phyloP scores from a whole-genome alignment of 2,329 filamentous ascomycete species.

The Bipolaris sorokiniana region DNA sequence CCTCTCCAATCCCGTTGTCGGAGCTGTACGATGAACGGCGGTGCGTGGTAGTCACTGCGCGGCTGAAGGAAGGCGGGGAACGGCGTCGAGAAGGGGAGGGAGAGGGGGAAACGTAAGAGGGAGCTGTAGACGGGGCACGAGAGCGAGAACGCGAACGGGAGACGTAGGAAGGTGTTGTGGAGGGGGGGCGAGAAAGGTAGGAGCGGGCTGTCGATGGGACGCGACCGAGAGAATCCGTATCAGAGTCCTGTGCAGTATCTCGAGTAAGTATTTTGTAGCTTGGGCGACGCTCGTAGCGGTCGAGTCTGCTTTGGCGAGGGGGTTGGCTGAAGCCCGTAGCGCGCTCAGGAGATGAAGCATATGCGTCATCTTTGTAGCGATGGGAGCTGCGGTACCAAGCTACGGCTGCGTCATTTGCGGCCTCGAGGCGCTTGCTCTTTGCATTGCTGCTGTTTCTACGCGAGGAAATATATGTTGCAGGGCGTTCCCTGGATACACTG shows the following conservation, averaged over 20 bases:
- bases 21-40: background rate
- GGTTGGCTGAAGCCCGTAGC: background rate
- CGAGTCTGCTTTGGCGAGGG: background rate
- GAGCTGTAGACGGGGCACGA: background rate
- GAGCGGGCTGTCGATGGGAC: background rate
- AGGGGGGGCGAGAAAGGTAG: background rate
- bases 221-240: slow-evolving; percentile 10
- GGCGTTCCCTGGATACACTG: background rate
- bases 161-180: background rate
- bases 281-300: background rate
- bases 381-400: background rate
- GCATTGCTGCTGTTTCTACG: background rate
- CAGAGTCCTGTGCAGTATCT: background rate
- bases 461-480: background rate
- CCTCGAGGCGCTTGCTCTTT: background rate
- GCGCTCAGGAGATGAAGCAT: background rate
- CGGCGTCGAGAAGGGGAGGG: background rate
- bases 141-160: background rate
- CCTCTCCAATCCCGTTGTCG: slow-evolving; percentile 3
- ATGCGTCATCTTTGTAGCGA: background rate
- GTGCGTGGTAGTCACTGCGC: background rate
- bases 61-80: background rate
- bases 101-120: background rate
- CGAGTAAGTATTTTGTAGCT: background rate
- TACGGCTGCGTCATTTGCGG: background rate